Conservation (phyloP, 2,329 filamentous ascomycete species). For the Talaromyces sp. region DNA sequence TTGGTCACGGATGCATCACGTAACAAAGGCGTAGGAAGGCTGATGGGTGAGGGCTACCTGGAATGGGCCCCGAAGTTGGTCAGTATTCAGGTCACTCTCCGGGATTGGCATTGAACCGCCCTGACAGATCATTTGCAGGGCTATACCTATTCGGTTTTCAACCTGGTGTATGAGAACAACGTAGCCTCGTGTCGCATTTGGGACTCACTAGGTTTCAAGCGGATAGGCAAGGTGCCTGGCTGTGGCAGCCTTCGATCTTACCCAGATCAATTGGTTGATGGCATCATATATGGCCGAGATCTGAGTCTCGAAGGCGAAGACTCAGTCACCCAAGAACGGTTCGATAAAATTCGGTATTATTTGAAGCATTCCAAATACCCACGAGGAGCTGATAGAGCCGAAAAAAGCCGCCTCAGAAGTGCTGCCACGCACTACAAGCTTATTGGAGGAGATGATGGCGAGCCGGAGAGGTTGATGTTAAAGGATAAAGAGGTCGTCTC, state of each 20-base stretch:
- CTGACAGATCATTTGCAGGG: slow-evolving; percentile 46
- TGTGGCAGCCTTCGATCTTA: slow-evolving; percentile 66
- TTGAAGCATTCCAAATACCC: slow-evolving; percentile 93
- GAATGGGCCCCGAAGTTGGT: slow-evolving; percentile 68
- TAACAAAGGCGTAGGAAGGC: slow-evolving; percentile 67
- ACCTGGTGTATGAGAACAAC: slow-evolving; percentile 91
- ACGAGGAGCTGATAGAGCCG: slow-evolving; percentile 84
- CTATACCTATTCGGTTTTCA: slow-evolving; percentile 91
- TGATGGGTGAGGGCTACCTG: slow-evolving; percentile 73
- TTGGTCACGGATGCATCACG: slow-evolving; percentile 69
- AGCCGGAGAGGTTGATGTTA: slow-evolving; percentile 76
- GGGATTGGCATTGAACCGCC: background rate
- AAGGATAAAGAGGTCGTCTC: slow-evolving; percentile 97
- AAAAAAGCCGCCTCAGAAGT: slow-evolving; percentile 90
- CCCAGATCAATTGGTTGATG: slow-evolving; percentile 65
- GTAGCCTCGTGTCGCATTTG: slow-evolving; percentile 85
- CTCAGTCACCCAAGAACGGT: slow-evolving; percentile 88
- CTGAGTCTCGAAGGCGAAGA: slow-evolving; percentile 65
- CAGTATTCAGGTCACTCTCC: background rate
- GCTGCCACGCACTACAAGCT: slow-evolving; percentile 95
- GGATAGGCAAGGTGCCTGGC: slow-evolving; percentile 76
- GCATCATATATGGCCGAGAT: slow-evolving; percentile 71
- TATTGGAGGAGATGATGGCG: slow-evolving; percentile 45
- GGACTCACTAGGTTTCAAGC: slow-evolving; percentile 89
- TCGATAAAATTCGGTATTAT: slow-evolving; percentile 98